Percentiles rank a stretch among this genome's conserved stretches.
phyloP scores from a whole-genome alignment of 805 yeast species.

The Lachancea thermotolerans region DNA sequence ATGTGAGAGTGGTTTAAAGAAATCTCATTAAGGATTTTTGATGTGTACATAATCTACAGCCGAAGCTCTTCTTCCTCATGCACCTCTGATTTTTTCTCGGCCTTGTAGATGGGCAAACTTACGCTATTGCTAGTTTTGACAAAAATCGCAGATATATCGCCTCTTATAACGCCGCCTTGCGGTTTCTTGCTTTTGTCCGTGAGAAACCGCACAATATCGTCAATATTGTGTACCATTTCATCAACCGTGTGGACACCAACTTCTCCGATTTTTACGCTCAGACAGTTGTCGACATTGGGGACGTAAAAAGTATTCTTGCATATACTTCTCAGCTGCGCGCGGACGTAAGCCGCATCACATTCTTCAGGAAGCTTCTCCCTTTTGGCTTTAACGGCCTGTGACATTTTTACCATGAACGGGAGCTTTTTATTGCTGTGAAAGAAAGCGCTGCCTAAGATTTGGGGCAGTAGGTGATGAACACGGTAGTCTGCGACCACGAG shows the following conservation, averaged over 20 bases:
- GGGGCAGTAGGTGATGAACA: slow-evolving; percentile 53
- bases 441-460: slow-evolving; percentile 51
- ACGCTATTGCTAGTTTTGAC: slow-evolving; percentile 62
- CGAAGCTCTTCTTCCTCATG: slow-evolving; percentile 4
- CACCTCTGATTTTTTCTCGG: slow-evolving; percentile 1
- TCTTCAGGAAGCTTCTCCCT: slow-evolving; percentile 46
- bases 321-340: slow-evolving; percentile 58
- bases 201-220: slow-evolving; percentile 40
- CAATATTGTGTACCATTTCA: slow-evolving; percentile 24
- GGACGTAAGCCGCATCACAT: slow-evolving; percentile 59
- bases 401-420: slow-evolving; percentile 63
- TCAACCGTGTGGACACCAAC: slow-evolving; percentile 18
- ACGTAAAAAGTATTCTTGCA: slow-evolving; percentile 56
- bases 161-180: slow-evolving; percentile 50
- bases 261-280: slow-evolving; percentile 54
- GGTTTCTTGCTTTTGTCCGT: slow-evolving; percentile 41
- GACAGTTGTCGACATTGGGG: slow-evolving; percentile 55
- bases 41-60: neutral
- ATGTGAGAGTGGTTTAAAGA: too few species aligned
- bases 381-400: slow-evolving; percentile 26
- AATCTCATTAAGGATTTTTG: too few species aligned
- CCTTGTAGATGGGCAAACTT: slow-evolving; percentile 48
- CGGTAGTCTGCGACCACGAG: slow-evolving; percentile 63
- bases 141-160: slow-evolving; percentile 44
- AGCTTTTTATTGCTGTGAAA: slow-evolving; percentile 57